phyloP scores from a whole-genome alignment of 2,329 filamentous ascomycete species.

The Cercospora berteroae region DNA sequence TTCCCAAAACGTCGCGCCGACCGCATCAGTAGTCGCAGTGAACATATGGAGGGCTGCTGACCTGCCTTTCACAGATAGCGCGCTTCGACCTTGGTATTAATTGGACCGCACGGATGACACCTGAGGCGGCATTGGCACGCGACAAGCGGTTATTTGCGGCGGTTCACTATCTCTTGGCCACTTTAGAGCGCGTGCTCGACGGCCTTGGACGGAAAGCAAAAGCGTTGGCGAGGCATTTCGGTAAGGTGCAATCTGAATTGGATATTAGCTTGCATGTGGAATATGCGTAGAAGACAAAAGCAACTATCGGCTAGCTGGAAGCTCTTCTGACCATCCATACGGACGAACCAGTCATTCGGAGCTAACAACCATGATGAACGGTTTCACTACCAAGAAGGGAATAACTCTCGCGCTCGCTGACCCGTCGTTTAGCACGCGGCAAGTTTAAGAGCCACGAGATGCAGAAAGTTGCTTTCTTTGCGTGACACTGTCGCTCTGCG shows the following conservation, averaged over 20 bases:
- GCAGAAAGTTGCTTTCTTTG: background rate
- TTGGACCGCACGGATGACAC: background rate
- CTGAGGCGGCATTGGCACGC: background rate
- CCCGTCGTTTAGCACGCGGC: background rate
- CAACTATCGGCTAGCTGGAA: background rate
- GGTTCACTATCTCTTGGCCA: background rate
- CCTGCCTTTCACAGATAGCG: constrained; percentile 11
- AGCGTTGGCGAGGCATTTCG: background rate
- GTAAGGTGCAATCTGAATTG: background rate
- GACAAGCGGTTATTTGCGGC: background rate
- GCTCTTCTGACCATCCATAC: background rate
- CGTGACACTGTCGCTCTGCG: background rate
- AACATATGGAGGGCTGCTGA: background rate
- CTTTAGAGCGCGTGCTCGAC: constrained; percentile 2
- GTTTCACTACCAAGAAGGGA: background rate
- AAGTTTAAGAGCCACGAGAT: background rate
- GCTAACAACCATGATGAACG: background rate
- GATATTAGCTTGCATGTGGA: background rate
- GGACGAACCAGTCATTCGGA: background rate
- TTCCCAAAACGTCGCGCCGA: background rate
- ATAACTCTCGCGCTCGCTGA: background rate
- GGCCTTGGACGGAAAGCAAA: constrained; percentile 1
- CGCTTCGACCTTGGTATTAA: background rate
- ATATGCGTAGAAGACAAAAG: constrained; percentile 1
- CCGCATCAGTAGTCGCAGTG: background rate